Base-by-base conservation (phyloP, 768 basidiomycete genomes). In the Filobasidium wieringae region DNA sequence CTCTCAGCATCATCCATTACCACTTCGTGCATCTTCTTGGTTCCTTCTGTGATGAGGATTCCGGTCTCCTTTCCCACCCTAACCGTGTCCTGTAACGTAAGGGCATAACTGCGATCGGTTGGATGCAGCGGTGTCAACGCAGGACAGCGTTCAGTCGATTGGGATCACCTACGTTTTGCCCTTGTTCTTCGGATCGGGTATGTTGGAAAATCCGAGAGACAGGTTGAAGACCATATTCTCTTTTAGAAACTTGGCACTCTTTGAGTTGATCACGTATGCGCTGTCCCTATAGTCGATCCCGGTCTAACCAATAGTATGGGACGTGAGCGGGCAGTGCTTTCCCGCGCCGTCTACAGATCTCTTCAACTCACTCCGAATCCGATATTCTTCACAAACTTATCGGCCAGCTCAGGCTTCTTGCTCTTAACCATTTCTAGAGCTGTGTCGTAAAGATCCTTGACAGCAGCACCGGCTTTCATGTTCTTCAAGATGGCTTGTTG, bases 281-380 rank as follows among this genome's bases (percentile, higher is more conserved):
- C 85, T 82, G 69, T 99, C 93, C 39, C 91, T 83, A 76, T 92
- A 96, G 72, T 99, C 93, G 69, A 96, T 82, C 6, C 93, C 93
- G 72, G 84, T 96, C 92, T 96, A 65, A 1, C 9, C n/a, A 24
- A 14, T 15, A 11, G 14, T 22, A n/a, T n/a, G n/a, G 8, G 15
- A 27, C 19, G 22, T 2, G 17, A 39, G 0, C 8, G 31, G 17
- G n/a, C n/a, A n/a, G n/a, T n/a, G n/a, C n/a, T n/a, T n/a, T n/a
- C n/a, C n/a, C n/a, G n/a, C n/a, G n/a, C n/a, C n/a, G n/a, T n/a
- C n/a, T n/a, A n/a, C n/a, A n/a, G n/a, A 15, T n/a, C n/a, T n/a
- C 29, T 14, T 2, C 17, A 8, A 76, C 84, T 65, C 71, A 93
- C 91, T 24, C 84, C 86, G 69, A 91, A 92, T 1, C 93, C 93